phyloP scores from a whole-genome alignment of 768 basidiomycete genomes.

The Russula compacta region DNA sequence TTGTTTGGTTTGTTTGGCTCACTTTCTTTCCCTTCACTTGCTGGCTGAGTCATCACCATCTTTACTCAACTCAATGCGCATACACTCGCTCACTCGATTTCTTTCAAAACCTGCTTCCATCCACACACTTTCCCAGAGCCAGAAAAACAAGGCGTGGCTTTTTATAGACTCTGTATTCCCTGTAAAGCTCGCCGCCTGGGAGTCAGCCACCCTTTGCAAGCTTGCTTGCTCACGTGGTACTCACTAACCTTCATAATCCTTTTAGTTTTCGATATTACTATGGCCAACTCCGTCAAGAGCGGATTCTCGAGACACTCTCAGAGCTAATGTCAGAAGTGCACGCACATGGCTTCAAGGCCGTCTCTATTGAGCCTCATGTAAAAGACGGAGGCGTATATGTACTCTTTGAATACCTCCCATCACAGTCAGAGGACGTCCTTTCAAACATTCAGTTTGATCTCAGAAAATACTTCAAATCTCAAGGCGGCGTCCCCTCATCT shows the following conservation, averaged over 20 bases:
- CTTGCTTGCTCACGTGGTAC: not conserved
- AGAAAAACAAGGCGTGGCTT: constrained; percentile 45
- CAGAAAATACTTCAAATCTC: constrained; percentile 33
- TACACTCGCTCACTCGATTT: constrained; percentile 4
- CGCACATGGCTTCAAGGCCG: constrained; percentile 49
- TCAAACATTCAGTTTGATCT: constrained; percentile 43
- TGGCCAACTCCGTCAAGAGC: constrained; percentile 50
- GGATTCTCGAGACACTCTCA: constrained; percentile 41
- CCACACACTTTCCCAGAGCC: constrained; percentile 11
- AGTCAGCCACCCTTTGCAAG: constrained; percentile 39
- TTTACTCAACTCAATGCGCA: not conserved
- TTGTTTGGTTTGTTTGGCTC: not conserved
- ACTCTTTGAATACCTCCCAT: constrained; percentile 48
- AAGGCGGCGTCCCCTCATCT: constrained; percentile 61
- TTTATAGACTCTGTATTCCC: constrained; percentile 78
- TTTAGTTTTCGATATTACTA: constrained; percentile 55
- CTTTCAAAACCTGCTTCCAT: not conserved
- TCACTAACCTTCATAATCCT: not conserved
- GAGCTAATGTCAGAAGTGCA: constrained; percentile 43
- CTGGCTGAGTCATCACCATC: too few relatives aligned
- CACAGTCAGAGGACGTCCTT: constrained; percentile 27
- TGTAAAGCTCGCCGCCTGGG: constrained; percentile 58
- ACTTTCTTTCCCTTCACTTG: not conserved
- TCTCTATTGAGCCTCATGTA: constrained; percentile 50
- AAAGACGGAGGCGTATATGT: constrained; percentile 89